phyloP scores from a whole-genome alignment of 306 rosid genomes.

The Erythrophleum fordii region DNA sequence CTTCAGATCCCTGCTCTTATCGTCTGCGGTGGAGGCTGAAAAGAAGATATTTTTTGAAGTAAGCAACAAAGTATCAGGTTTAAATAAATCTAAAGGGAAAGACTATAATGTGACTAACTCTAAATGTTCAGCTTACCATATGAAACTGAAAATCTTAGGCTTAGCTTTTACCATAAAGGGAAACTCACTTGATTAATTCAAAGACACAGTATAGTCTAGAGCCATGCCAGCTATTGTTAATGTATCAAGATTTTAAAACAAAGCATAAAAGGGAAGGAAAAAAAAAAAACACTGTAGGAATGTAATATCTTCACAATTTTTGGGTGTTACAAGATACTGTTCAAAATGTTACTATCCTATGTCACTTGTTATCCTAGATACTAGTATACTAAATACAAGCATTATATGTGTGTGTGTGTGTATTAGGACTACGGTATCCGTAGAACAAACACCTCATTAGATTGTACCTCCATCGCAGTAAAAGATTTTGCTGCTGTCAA shows the following conservation, averaged over 20 bases:
- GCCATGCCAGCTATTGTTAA: not conserved
- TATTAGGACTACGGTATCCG: not conserved
- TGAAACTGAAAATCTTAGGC: not conserved
- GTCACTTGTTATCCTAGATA: too few relatives aligned
- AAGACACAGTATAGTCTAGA: not conserved
- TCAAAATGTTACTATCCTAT: not conserved
- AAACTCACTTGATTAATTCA: not conserved
- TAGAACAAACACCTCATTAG: not conserved
- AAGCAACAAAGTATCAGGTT: not conserved
- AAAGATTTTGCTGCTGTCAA: not conserved
- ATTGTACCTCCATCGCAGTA: slow-evolving; percentile 38
- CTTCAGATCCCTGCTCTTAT: slow-evolving; percentile 1
- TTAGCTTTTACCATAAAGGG: not conserved
- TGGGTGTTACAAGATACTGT: not conserved
- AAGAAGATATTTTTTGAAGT: not conserved
- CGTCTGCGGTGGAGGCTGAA: not conserved
- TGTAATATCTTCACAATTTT: not conserved
- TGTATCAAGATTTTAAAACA: not conserved
- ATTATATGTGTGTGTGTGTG: not conserved
- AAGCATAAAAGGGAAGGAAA: too few relatives aligned
- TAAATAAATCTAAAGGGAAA: not conserved
- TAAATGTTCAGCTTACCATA: not conserved
- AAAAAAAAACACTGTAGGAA: not conserved
- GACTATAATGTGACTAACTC: not conserved
- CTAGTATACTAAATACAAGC: not conserved